Evolutionary conservation across 768 basidiomycete species (phyloP), one percentile per base, ranked within the genome.

Genomic region (Auricularia heimuer): DNA sequence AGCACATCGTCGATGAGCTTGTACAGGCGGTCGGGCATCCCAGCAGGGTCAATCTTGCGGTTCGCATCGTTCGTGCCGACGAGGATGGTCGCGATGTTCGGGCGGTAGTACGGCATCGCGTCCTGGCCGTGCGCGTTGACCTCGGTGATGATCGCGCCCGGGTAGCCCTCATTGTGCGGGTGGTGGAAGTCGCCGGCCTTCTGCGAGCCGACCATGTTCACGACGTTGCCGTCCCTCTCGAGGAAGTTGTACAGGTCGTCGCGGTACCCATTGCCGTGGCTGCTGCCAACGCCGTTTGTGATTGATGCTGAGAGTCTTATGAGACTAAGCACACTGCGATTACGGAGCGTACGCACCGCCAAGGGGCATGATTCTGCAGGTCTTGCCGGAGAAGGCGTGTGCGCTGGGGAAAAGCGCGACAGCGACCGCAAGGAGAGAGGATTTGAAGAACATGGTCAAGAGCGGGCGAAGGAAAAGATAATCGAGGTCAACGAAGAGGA

Each of bases 201-300:
- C 29, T 60, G 56, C 4, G 29, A 35, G 56, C 56, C 56, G 29
- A 60, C 56, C 56, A 60, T 60, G 56, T 60, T 60, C 7, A 60
- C 56, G 29, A 35, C 34, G 29, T 60, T 24, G 56, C 56, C 56
- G 29, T 60, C 56, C 16, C 24, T 60, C 56, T 14, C 56, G 29
- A 60, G 56, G 29, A 60, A 18, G 56, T 60, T 60, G 56, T 60
- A 60, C 24, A 60, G 56, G 24, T 24, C 29, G 6, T 24, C 56
- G 56, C 56, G 56, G 56, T 60, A 60, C 24, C 56, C 56, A 18
- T 60, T 60, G 11, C 56, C 56, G 56, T 60, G 56, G 56, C 24
- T 29, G 56, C 56, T 60, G 24, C 56, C 56, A 33, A 60, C 56
- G 56, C 56, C 56, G 56, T 60, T 60, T 7, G 56, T 60, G 56